A percentile compares a stretch with the other conserved stretches of the same genome.
phyloP scores from a whole-genome alignment of 805 yeast genomes.

The Yarrowia sp. region DNA sequence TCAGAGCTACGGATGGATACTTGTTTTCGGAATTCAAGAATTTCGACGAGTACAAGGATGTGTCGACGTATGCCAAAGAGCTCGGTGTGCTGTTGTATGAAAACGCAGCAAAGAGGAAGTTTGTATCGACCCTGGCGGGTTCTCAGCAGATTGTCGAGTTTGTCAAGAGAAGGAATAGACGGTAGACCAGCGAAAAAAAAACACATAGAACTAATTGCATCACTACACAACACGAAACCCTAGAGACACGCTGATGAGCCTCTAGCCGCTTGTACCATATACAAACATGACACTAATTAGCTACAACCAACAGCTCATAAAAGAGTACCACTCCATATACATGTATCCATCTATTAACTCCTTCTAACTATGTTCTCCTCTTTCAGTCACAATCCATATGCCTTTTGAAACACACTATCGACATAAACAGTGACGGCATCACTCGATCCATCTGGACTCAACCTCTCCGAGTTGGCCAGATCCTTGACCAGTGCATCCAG shows the following conservation, averaged over 20 bases:
- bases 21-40: slow-evolving; percentile 81
- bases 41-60: slow-evolving; percentile 69
- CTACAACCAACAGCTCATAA: too few species aligned
- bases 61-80: slow-evolving; percentile 78
- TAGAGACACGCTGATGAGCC: too few species aligned
- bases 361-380: too few species aligned
- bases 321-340: background rate
- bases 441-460: slow-evolving; percentile 7
- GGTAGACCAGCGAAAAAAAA: background rate
- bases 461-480: slow-evolving; percentile 2
- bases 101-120: slow-evolving; percentile 62
- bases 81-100: slow-evolving; percentile 92
- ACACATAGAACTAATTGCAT: background rate
- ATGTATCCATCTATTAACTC: background rate
- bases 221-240: background rate
- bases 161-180: slow-evolving; percentile 47
- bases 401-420: background rate
- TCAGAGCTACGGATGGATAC: slow-evolving; percentile 81
- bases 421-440: slow-evolving; percentile 23
- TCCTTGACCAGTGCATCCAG: background rate
- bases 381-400: slow-evolving; percentile 4
- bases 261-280: too few species aligned
- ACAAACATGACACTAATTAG: too few species aligned
- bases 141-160: slow-evolving; percentile 86
- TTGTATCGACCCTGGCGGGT: slow-evolving; percentile 87